Conservation (phyloP, 768 basidiomycete species). For the Pleurotus platypus region DNA sequence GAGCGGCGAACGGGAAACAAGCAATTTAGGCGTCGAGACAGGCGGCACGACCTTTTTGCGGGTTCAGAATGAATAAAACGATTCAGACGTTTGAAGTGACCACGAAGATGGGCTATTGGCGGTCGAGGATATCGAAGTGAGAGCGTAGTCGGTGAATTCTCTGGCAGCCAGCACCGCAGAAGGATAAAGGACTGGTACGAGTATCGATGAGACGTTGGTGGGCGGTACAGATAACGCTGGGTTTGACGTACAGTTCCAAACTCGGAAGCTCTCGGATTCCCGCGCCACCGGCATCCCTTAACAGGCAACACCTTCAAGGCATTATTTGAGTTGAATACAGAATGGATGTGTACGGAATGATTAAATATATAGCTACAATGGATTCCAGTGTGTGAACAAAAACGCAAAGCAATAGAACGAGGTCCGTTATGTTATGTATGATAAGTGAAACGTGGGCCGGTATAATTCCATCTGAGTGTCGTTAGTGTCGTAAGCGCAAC, state of each 20-base stretch:
- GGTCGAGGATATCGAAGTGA: not conserved
- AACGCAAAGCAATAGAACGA: not conserved
- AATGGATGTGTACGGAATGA: too few relatives aligned
- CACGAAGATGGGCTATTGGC: not conserved
- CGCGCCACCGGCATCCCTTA: slow-evolving; percentile 17
- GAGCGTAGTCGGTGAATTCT: slow-evolving; percentile 14
- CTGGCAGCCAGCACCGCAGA: slow-evolving; percentile 21
- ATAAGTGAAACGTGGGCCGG: too few relatives aligned
- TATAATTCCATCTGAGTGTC: too few relatives aligned
- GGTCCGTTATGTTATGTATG: not conserved
- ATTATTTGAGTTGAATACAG: too few relatives aligned
- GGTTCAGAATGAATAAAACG: slow-evolving; percentile 8
- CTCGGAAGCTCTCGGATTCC: slow-evolving; percentile 35
- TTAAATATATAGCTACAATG: too few relatives aligned
- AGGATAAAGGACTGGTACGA: slow-evolving; percentile 21
- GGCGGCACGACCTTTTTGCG: slow-evolving; percentile 3
- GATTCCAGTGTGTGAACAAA: not conserved
- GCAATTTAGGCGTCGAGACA: slow-evolving; percentile 2
- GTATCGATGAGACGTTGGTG: slow-evolving; percentile 39
- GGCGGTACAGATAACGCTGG: slow-evolving; percentile 41
- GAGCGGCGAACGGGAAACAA: not conserved
- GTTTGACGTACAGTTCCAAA: slow-evolving; percentile 32
- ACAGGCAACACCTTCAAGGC: too few relatives aligned
- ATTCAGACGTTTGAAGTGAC: not conserved
- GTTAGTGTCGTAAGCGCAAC: too few relatives aligned